Conservation (phyloP, 306 rosid species). For the Begonia peltatifolia region DNA sequence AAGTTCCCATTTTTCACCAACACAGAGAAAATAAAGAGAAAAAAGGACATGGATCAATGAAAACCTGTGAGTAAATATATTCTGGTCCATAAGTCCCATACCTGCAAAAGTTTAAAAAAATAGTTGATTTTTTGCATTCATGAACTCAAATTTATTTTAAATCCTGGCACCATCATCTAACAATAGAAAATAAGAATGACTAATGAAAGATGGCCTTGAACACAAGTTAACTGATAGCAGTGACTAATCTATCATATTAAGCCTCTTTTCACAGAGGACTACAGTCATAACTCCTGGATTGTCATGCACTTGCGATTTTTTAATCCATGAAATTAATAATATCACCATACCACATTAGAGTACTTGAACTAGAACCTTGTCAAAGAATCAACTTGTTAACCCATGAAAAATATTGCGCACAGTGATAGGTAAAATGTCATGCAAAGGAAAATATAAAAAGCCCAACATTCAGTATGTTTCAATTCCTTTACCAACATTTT, state of each 20-base stretch:
- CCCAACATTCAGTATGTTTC: too few species aligned
- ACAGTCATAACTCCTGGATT: constrained; percentile 14
- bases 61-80: constrained; percentile 64
- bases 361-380: too few species aligned
- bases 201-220: too few species aligned
- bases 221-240: too few species aligned
- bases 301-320: constrained; percentile 17
- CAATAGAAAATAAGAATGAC: too few species aligned
- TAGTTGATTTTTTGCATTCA: background rate
- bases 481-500: too few species aligned
- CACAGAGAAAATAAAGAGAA: constrained; percentile 7
- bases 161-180: too few species aligned
- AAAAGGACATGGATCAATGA: background rate
- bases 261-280: background rate
- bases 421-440: constrained; percentile 12
- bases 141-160: too few species aligned
- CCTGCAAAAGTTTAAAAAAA: constrained; percentile 30
- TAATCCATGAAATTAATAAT: constrained; percentile 28
- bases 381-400: too few species aligned
- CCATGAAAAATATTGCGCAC: constrained; percentile 15
- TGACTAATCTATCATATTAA: too few species aligned
- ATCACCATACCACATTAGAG: constrained; percentile 21
- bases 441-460: too few species aligned
- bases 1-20: background rate
- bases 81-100: constrained; percentile 88